These are phyloP conservation scores for Echinosophora koreensis DNA, from an alignment of 306 rosid genomes.

Conservation along the genomic window DNA sequence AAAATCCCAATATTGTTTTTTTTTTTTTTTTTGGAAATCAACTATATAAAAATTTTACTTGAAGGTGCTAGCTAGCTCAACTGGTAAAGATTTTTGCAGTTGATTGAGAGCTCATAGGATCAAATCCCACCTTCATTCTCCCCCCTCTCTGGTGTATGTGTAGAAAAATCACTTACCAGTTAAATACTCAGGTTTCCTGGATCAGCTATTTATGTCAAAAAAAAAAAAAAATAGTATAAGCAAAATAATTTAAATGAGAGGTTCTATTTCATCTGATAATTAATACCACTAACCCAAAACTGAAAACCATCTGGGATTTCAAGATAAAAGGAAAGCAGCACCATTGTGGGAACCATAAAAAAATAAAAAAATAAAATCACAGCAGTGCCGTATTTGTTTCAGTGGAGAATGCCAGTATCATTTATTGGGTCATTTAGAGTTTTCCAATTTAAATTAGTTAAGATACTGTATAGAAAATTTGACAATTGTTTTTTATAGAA, in stretches of 20 bases:
- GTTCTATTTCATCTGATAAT: not conserved
- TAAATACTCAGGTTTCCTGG: too few relatives aligned
- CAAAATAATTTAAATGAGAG: not conserved
- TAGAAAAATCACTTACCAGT: too few relatives aligned
- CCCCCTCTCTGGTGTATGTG: too few relatives aligned
- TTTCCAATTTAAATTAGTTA: constrained; percentile 5
- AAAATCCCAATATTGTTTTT: not conserved
- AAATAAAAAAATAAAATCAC: not conserved
- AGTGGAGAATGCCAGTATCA: not conserved
- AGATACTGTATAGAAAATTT: not conserved
- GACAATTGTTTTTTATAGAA: not conserved
- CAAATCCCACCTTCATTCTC: too few relatives aligned
- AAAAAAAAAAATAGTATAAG: too few relatives aligned
- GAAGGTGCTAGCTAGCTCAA: too few relatives aligned
- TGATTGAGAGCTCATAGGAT: too few relatives aligned
- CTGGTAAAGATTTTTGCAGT: too few relatives aligned
- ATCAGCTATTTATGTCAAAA: too few relatives aligned
- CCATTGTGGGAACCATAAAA: not conserved
- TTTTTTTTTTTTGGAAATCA: constrained; percentile 29
- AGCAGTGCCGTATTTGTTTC: not conserved
- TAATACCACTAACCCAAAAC: not conserved
- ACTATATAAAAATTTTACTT: not conserved
- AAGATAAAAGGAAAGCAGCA: not conserved
- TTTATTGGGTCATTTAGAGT: not conserved
- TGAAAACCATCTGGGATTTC: not conserved